A percentile compares a stretch with the other conserved stretches of the same genome.
These are phyloP conservation scores for Trypanosoma boissoni DNA, from an alignment of 208 protist species.

Conservation along the genomic window DNA sequence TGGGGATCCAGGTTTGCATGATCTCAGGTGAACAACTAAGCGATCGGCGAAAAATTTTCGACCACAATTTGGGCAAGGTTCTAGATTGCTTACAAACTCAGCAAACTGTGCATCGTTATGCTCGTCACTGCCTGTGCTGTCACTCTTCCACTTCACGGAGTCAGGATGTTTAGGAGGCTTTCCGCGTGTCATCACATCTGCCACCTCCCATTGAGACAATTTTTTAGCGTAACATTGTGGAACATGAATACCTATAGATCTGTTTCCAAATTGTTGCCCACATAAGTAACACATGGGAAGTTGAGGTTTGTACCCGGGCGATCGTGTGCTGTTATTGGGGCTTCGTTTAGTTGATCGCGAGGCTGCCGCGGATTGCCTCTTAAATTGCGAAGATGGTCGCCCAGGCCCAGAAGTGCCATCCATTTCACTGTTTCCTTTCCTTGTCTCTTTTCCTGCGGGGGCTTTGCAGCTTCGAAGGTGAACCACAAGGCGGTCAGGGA, in stretches of 20 bases:
- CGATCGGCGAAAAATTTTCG: constrained; percentile 87
- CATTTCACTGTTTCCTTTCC: constrained; percentile 12
- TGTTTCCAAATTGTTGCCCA: constrained; percentile 81
- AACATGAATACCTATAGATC: constrained; percentile 83
- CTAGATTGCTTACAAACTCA: constrained; percentile 86
- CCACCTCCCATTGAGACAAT: constrained; percentile 71
- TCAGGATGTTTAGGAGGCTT: constrained; percentile 70
- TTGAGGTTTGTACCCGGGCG: constrained; percentile 34
- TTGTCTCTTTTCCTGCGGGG: constrained; percentile 7
- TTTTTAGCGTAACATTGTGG: constrained; percentile 90
- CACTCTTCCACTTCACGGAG: constrained; percentile 53
- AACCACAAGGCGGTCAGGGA: constrained; percentile 86
- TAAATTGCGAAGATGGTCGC: constrained; percentile 2
- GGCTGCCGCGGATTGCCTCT: not conserved
- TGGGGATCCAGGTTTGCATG: constrained; percentile 76
- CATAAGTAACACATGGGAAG: constrained; percentile 85
- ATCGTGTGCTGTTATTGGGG: constrained; percentile 16
- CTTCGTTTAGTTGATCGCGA: constrained; percentile 9
- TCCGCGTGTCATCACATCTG: constrained; percentile 64
- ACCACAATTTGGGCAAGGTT: constrained; percentile 87
- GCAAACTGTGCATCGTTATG: constrained; percentile 85
- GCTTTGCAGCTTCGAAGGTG: constrained; percentile 86
- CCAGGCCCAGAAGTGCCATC: not conserved
- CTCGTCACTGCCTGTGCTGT: constrained; percentile 33
- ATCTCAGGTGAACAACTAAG: constrained; percentile 85